Evolutionary conservation across 768 basidiomycete species (phyloP), one percentile per base, ranked within the genome.

Genomic region (Pleurotus giganteus): DNA sequence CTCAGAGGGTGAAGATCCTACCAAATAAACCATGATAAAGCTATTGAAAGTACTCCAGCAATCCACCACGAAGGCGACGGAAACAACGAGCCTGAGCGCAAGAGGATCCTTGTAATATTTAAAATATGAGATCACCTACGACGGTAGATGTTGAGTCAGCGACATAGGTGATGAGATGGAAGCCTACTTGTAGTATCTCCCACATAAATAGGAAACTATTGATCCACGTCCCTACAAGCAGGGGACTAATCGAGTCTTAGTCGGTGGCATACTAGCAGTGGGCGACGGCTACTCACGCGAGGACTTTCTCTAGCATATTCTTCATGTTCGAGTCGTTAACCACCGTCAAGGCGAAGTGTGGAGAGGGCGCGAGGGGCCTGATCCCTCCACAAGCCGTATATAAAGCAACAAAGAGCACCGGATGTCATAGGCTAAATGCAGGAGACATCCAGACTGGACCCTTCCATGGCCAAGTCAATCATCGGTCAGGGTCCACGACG

Each of bases 21-120:
- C 49, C 49, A 50, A 23, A 24, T 50, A 50, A 13, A 50, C 49
- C 49, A 50, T 50, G n/a, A 50, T 50, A 28, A 50, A 50, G 34
- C 49, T 50, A n/a, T 50, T 50, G 13, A 50, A 34, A 12, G 49
- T 50, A 37, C 49, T 50, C 19, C 49, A 50, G 49, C 31, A 34
- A 36, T 50, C 49, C 21, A 50, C 49, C 19, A 36, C 9, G 32
- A 50, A 50, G 11, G 49, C 49, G 31, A 32, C 21, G 0, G 34
- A 19, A 23, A 50, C 49, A 31, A 50, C 49, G 24, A 50, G 49
- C 26, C 24, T 50, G 19, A 50, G 49, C n/a, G 26, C 9, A 15
- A 50, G 27, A 15, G 49, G 49, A 23, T 50, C 49, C 9, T 50
- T 31, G 21, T 50, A 50, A 24, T 50, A n/a, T 32, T 50, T 50